Evolutionary conservation across 2,329 filamentous ascomycete genomes (phyloP), one percentile per base, ranked within the genome.

Genomic region (Aureobasidium leucospermi): DNA sequence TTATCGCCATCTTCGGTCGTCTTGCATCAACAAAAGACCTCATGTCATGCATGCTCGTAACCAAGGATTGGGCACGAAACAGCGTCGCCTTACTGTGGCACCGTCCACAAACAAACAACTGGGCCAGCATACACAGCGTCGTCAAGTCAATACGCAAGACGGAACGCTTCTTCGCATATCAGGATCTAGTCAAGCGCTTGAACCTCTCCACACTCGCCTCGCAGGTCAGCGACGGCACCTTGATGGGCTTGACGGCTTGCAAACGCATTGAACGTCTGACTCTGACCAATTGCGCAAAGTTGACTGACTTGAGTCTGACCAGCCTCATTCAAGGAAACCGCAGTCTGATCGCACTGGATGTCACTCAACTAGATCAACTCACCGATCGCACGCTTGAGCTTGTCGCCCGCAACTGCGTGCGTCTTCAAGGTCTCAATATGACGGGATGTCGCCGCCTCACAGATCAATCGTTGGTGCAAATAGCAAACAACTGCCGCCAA

Each of bases 51-150:
- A 92, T 97, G 89, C 79, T 94, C 64, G 92, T 96, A n/a, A 96
- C 87, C 69, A 92, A 91, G 74, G 85, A 87, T 63, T 99, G 94
- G 94, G 89, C 94, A 31, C 81, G 88, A 63, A 96, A 96, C 70
- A 87, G 89, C 55, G 94, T 97, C 65, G 93, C 94, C 64, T 82
- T 96, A 65, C 81, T 99, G 23, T 99, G 94, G 94, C 92, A 96
- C 73, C 84, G 94, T 41, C 94, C 94, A 1, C 86, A 90, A 31
- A 97, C 94, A 76, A 91, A 88, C 68, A 90, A 85, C 67, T 96
- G 90, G 88, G 75, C 80, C 11, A 91, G 91, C 70, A 85, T 96
- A 67, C 79, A 85, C 67, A 87, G 79, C 65, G 94, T 99, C 65
- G 92, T 91, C 69, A 80, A 82, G 60, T 92, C 93, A 1, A 83